A percentile compares a stretch with the other conserved stretches of the same genome.
These are phyloP conservation scores for Leptographium wingfieldii DNA, from an alignment of 2,329 filamentous ascomycete genomes.

Conservation along the genomic window DNA sequence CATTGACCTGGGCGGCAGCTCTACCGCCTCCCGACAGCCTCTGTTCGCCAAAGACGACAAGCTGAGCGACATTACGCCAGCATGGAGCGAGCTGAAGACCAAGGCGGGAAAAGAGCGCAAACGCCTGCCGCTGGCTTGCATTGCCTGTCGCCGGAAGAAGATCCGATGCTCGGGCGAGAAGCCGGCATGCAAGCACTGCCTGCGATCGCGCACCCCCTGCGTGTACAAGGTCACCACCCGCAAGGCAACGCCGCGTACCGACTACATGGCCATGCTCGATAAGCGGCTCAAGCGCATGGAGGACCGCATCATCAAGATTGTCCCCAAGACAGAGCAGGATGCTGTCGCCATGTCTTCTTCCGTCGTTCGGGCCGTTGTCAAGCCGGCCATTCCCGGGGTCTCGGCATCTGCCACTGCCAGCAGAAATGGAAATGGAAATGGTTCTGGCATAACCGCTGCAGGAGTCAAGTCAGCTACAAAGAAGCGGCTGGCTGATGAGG, in stretches of 20 bases:
- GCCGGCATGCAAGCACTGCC: slow-evolving; percentile 91
- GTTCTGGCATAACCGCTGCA: background rate
- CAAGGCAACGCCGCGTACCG: slow-evolving; percentile 86
- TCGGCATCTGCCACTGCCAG: slow-evolving; percentile 17
- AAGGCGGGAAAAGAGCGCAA: slow-evolving; percentile 95
- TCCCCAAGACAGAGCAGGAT: slow-evolving; percentile 74
- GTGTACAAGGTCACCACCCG: slow-evolving; percentile 95
- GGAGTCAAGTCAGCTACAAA: slow-evolving; percentile 45
- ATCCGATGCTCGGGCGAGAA: slow-evolving; percentile 97
- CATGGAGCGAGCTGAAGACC: slow-evolving; percentile 76
- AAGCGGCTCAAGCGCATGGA: slow-evolving; percentile 95
- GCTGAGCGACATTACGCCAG: slow-evolving; percentile 36
- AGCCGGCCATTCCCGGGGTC: slow-evolving; percentile 55
- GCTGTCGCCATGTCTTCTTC: slow-evolving; percentile 35
- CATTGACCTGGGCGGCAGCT: slow-evolving; percentile 27
- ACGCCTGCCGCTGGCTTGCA: slow-evolving; percentile 82
- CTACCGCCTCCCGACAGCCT: background rate
- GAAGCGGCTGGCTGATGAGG: slow-evolving; percentile 77
- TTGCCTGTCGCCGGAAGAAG: slow-evolving; percentile 92
- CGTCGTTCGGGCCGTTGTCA: slow-evolving; percentile 72
- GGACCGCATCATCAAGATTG: slow-evolving; percentile 88
- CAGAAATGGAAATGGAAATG: too few relatives aligned
- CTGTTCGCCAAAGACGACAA: slow-evolving; percentile 39
- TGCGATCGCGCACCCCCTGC: slow-evolving; percentile 83
- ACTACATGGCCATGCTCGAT: slow-evolving; percentile 99